A percentile compares a stretch with the other conserved stretches of the same genome.
phyloP scores from a whole-genome alignment of 495 filamentous ascomycete genomes.

The Penicillium paxilli region DNA sequence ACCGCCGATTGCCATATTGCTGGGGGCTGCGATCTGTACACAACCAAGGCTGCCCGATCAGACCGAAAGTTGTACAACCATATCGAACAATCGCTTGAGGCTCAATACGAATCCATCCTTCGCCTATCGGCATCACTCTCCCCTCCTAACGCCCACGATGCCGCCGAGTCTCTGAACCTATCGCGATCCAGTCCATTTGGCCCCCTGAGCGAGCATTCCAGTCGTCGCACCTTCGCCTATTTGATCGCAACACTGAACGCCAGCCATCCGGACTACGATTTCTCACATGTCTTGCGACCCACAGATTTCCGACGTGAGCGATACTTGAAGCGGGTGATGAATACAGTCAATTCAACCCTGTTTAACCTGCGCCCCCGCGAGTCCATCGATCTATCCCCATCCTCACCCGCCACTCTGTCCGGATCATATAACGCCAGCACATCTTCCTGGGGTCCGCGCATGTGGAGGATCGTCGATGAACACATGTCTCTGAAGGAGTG shows the following conservation, averaged over 20 bases:
- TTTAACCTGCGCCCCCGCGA: conserved; percentile 75
- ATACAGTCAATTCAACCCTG: conserved; percentile 78
- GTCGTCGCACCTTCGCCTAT: conserved; percentile 91
- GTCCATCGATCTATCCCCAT: conserved; percentile 43
- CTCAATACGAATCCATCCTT: conserved; percentile 83
- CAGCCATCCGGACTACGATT: conserved; percentile 96
- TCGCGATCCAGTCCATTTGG: conserved; percentile 89
- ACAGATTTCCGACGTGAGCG: conserved; percentile 83
- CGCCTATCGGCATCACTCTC: conserved; percentile 80
- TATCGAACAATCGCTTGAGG: conserved; percentile 85
- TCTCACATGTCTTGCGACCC: conserved; percentile 84
- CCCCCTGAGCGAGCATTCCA: conserved; percentile 77
- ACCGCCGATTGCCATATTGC: conserved; percentile 86
- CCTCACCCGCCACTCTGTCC: conserved; percentile 43
- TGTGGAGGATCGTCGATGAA: conserved; percentile 88
- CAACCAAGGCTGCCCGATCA: conserved; percentile 87
- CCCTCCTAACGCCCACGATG: conserved; percentile 63
- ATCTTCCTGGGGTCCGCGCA: conserved; percentile 74
- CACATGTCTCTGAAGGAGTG: conserved; percentile 90
- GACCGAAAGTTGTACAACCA: conserved; percentile 97
- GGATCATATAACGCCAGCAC: conserved; percentile 42
- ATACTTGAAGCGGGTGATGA: conserved; percentile 74
- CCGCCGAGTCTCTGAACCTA: conserved; percentile 63
- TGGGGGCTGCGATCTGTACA: conserved; percentile 94
- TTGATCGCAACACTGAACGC: conserved; percentile 97